phyloP scores from a whole-genome alignment of 1,284 basidiomycete genomes.

The Leucoagaricus sp. region DNA sequence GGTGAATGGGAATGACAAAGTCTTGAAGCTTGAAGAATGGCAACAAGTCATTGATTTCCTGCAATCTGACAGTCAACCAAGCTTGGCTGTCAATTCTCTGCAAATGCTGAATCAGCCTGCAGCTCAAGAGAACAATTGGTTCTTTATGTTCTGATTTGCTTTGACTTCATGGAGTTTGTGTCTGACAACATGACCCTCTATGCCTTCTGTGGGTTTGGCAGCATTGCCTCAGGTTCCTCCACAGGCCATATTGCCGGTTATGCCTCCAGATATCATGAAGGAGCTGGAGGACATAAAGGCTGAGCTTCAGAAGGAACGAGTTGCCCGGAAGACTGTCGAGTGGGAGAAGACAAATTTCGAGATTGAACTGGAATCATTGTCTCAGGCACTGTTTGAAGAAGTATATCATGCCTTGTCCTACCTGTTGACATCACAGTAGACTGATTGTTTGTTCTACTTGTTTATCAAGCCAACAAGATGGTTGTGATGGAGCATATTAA shows the following conservation, averaged over 20 bases:
- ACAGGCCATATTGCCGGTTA: not conserved
- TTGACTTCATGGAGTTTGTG: conserved; percentile 31
- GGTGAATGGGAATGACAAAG: conserved; percentile 16
- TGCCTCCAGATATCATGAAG: conserved; percentile 25
- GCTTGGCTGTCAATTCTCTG: not conserved
- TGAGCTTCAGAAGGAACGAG: conserved; percentile 57
- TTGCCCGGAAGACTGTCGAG: conserved; percentile 55
- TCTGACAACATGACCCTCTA: conserved; percentile 30
- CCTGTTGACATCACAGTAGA: not conserved
- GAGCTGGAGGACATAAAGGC: conserved; percentile 52
- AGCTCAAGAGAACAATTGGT: conserved; percentile 44
- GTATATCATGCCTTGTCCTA: conserved; percentile 35
- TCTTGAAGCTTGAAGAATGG: conserved; percentile 31
- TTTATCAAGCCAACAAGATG: conserved; percentile 84
- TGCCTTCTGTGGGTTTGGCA: conserved; percentile 22
- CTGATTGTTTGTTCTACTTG: too few species aligned
- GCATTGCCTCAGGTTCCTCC: conserved; percentile 60
- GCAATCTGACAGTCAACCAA: not conserved
- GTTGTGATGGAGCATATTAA: conserved; percentile 79
- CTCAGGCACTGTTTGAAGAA: conserved; percentile 89
- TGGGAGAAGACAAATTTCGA: conserved; percentile 76
- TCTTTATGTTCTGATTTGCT: conserved; percentile 70
- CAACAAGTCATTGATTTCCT: conserved; percentile 26
- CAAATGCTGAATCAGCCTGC: conserved; percentile 18
- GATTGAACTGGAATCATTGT: conserved; percentile 79